Base-by-base conservation (phyloP, 345 rosid species). In the Nephelium lappaceum region DNA sequence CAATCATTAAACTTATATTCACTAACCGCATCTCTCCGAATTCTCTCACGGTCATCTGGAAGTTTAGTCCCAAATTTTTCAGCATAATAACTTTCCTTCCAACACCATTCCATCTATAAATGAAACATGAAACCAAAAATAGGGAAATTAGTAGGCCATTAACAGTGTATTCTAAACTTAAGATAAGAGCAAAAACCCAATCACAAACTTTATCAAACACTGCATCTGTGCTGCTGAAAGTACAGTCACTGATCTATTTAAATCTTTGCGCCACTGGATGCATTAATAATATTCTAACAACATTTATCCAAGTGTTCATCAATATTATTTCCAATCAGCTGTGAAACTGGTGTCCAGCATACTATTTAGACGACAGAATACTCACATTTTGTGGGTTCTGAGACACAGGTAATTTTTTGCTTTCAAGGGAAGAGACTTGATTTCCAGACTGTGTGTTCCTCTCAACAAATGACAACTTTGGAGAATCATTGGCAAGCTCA, bases 21-120 rank as follows among this genome's bases (percentile, higher is more conserved):
- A 8, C 81, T 77, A 76, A 80, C 83, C 66, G 61, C 81, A 62
- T 83, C 63, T 72, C 71, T 72, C 67, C 53, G 67, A 41, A 73
- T 55, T 11, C 60, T 65, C 41, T 81, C 78, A 25, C 11, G 41
- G 24, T 84, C 86, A 19, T 84, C 80, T 49, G 66, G 24, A 14
- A 75, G 58, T 43, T 74, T 58, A 6, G 75, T 74, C 63, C 57
- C 65, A 71, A 84, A 84, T 36, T 84, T 81, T n/a, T 75, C 58
- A 31, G 45, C 47, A 67, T 78, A 78, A 49, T 19, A 84, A 38
- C 75, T 71, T 58, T 67, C 80, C 73, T 74, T 81, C 78, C 78
- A 78, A 53, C 71, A 80, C 24, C 47, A 49, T 65, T 60, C 78
- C 47, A 77, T 55, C 77, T 84, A 58, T 57, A 65, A 65, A 31